Conservation (phyloP, 306 rosid genomes). For the Sphenostylis stenocarpa region DNA sequence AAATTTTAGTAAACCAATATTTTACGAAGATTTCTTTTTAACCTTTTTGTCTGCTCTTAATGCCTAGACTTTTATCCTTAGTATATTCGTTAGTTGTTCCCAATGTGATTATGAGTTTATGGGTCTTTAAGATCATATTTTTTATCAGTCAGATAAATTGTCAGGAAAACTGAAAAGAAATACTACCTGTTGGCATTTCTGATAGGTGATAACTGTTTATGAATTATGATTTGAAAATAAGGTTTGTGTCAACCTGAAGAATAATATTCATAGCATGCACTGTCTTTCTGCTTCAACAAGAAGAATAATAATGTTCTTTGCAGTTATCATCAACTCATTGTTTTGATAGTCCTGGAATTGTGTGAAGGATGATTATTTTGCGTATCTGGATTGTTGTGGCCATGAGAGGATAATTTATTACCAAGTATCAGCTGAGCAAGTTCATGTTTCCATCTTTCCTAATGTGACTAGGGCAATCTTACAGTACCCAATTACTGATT, state of each 20-base stretch:
- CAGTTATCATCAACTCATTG: neutral
- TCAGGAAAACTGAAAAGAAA: neutral
- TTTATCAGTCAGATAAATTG: neutral
- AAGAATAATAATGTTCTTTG: neutral
- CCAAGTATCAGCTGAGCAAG: neutral
- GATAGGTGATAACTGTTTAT: neutral
- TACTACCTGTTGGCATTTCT: neutral
- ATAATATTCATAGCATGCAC: neutral
- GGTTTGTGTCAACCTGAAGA: conserved; percentile 4
- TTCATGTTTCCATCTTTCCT: conserved; percentile 25
- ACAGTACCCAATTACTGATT: conserved; percentile 24
- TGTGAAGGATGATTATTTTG: conserved; percentile 3
- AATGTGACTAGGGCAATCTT: neutral
- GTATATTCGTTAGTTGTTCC: neutral
- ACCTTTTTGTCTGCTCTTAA: neutral
- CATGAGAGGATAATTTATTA: neutral
- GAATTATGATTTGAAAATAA: neutral
- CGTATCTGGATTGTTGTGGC: neutral
- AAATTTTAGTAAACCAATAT: neutral
- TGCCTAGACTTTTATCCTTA: neutral
- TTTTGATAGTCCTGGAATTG: neutral
- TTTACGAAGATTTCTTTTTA: neutral
- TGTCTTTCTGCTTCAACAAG: conserved; percentile 21
- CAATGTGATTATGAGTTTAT: neutral
- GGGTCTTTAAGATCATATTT: neutral